Base-by-base conservation (phyloP, 2,329 filamentous ascomycete species). In the Apiospora aurea region DNA sequence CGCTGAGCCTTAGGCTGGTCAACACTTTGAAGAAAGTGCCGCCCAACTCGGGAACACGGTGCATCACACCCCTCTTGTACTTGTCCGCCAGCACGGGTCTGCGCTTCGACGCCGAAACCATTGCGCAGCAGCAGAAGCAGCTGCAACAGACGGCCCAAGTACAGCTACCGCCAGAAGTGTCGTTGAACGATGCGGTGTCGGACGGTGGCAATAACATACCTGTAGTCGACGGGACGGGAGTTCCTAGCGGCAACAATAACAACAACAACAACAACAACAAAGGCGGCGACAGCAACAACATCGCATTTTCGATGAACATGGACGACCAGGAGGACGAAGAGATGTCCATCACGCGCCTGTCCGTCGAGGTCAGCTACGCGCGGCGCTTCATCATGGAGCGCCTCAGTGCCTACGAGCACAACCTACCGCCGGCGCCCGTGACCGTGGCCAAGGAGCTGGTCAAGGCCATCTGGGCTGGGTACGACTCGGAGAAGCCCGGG, bases 361-460 rank as follows among this genome's bases (percentile, higher is more conserved):
- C 79, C 0, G 74, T 85, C 0, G 82, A 84, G 21, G 80, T 81
- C 0, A 81, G 80, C 16, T 80, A 79, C 29, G 83, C 83, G 1
- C 81, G 83, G 2, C 78, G 80, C 21, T 83, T 84, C 69, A 76
- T 85, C 29, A 82, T 83, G 77, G 78, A 78, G 1, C 75, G 83
- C 2, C 75, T 85, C 2, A 79, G 80, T 5, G 79, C 82, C 26
- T 67, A 85, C 38, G 83, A 85, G 73, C 78, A 80, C 16, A 83
- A 75, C 24, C 72, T 85, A 7, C 83, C 83, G 4, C 83, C 83
- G 2, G 82, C 82, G 14, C 83, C 83, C 1, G 83, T 85, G 0
- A 75, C 78, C 0, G 81, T 85, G n/a, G 83, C 83, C 1, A 83
- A 83, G 73, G 77, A 83, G 53, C 77, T 85, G 1, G 78, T 85